Conservation (phyloP, 2,329 filamentous ascomycete species). For the Diplocarpon rosae region DNA sequence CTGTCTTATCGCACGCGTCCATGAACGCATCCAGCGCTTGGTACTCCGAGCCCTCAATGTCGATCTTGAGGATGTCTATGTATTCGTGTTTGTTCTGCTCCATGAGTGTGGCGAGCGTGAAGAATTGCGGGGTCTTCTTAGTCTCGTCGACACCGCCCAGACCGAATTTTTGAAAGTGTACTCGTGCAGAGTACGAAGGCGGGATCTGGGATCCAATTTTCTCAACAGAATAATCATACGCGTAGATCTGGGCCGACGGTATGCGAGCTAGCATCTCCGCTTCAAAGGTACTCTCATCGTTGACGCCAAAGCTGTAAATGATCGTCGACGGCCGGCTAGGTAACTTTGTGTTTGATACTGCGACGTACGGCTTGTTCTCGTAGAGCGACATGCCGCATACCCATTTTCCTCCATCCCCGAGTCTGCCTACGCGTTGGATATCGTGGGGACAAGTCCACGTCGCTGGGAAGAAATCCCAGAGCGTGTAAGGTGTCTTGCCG, state of each 20-base stretch:
- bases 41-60: slow-evolving; percentile 31
- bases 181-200: slow-evolving; percentile 10
- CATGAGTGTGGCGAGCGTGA: slow-evolving; percentile 30
- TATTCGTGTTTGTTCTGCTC: slow-evolving; percentile 29
- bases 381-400: slow-evolving; percentile 33
- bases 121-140: slow-evolving; percentile 25
- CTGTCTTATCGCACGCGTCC: slow-evolving; percentile 13
- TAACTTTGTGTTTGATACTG: slow-evolving; percentile 10
- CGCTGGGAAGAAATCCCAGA: slow-evolving; percentile 33
- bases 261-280: slow-evolving; percentile 30
- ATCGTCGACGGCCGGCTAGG: slow-evolving; percentile 11
- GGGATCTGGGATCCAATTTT: slow-evolving; percentile 24
- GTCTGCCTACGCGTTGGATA: slow-evolving; percentile 30
- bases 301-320: slow-evolving; percentile 32
- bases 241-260: slow-evolving; percentile 29
- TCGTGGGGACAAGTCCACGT: slow-evolving; percentile 32
- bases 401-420: slow-evolving; percentile 35
- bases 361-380: slow-evolving; percentile 16
- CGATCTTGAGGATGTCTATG: slow-evolving; percentile 33
- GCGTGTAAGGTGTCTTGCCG: slow-evolving; percentile 25
- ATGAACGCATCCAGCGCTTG: slow-evolving; percentile 23
- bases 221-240: slow-evolving; percentile 31
- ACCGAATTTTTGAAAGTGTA: slow-evolving; percentile 29
- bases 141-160: slow-evolving; percentile 25
- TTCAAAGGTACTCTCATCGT: slow-evolving; percentile 31